A percentile compares a stretch with the other conserved stretches of the same genome.
Conservation (phyloP, 139 green algal species). For the Asterochloris erici region DNA sequence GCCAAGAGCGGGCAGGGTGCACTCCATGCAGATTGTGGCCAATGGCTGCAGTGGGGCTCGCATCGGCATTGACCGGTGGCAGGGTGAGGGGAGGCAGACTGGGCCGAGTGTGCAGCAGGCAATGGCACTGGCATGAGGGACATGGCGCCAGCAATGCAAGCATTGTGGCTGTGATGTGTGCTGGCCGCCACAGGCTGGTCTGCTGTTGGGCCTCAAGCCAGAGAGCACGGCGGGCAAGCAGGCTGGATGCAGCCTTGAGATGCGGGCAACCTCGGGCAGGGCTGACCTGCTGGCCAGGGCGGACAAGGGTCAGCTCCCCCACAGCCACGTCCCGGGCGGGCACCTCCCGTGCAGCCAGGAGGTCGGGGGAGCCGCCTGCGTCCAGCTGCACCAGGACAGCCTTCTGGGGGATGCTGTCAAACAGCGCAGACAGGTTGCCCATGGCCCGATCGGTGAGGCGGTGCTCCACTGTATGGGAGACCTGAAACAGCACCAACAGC, state of each 20-base stretch:
- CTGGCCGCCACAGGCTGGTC: too few relatives aligned
- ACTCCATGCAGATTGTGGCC: not conserved
- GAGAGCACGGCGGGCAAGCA: not conserved
- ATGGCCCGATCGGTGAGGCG: conserved; percentile 50
- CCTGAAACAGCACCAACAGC: conserved; percentile 80
- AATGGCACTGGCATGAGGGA: too few relatives aligned
- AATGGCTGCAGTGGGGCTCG: not conserved
- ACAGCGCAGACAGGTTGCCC: conserved; percentile 61
- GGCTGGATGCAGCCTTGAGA: not conserved
- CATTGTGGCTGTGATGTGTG: too few relatives aligned
- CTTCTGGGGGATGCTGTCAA: conserved; percentile 50
- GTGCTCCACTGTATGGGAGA: conserved; percentile 67
- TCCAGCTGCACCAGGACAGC: conserved; percentile 55
- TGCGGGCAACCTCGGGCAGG: not conserved
- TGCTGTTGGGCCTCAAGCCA: not conserved
- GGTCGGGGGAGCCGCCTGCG: conserved; percentile 15
- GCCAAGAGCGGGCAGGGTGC: not conserved
- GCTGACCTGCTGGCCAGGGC: conserved; percentile 65
- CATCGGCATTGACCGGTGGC: not conserved
- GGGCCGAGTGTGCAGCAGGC: not conserved
- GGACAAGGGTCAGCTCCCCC: conserved; percentile 65
- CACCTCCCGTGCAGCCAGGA: conserved; percentile 15
- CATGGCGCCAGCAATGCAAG: too few relatives aligned
- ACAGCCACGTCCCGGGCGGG: conserved; percentile 40
- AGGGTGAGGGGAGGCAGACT: not conserved